Conservation (phyloP, 2,329 filamentous ascomycete species). For the Fusarium buxicola region DNA sequence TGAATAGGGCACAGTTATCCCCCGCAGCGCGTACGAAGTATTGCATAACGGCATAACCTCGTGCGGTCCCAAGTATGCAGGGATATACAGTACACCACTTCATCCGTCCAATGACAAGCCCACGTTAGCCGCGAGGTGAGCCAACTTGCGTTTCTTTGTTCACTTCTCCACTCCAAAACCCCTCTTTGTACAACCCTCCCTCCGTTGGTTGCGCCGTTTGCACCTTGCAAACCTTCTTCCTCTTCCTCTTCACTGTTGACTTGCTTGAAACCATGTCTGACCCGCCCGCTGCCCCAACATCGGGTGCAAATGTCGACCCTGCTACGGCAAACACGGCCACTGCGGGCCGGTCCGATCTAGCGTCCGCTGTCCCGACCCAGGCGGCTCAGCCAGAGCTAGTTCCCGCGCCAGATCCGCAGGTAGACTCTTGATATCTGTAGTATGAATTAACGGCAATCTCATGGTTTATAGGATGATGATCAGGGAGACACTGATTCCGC, state of each 20-base stretch:
- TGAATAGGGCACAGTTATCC: too few relatives aligned
- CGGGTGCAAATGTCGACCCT: background rate
- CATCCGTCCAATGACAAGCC: too few relatives aligned
- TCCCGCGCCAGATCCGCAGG: conserved; percentile 35
- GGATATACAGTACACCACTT: too few relatives aligned
- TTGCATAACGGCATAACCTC: too few relatives aligned
- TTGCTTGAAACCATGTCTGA: conserved; percentile 15
- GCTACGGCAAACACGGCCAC: background rate
- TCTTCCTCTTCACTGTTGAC: background rate
- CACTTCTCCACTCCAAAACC: too few relatives aligned
- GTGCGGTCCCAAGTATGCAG: too few relatives aligned
- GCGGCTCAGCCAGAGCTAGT: conserved; percentile 33
- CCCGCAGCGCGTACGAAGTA: too few relatives aligned
- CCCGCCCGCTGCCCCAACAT: background rate
- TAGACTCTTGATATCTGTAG: background rate
- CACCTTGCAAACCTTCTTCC: too few relatives aligned
- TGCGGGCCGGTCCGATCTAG: conserved; percentile 30
- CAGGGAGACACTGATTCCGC: conserved; percentile 30
- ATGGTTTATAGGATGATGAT: conserved; percentile 17
- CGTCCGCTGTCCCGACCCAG: conserved; percentile 18
- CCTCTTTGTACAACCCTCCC: too few relatives aligned
- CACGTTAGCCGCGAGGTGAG: too few relatives aligned
- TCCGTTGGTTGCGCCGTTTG: too few relatives aligned
- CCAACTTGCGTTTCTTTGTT: too few relatives aligned
- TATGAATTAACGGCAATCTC: background rate